Base-by-base conservation (phyloP, 2,329 filamentous ascomycete genomes). In the Claviceps africana region DNA sequence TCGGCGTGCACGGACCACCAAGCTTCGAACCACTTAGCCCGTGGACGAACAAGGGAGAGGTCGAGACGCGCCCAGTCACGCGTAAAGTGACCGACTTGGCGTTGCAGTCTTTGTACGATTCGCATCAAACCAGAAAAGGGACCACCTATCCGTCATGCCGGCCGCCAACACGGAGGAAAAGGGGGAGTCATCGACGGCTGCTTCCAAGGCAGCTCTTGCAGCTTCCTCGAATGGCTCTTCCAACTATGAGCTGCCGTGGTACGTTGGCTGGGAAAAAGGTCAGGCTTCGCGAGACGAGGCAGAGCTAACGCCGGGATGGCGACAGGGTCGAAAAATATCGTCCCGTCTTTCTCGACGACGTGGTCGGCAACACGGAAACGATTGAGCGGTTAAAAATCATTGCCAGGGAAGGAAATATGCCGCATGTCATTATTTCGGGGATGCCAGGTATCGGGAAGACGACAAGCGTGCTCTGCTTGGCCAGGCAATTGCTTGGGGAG, bases 401-500 rank as follows among this genome's bases (percentile, higher is more conserved):
- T 61, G 90, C 93, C 47, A 93, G 90, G 69, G 93, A 97, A 72
- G 93, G 93, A 61, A 98, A 98, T 71, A 96, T 98, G 90, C 93
- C 93, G 2, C 93, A 98, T 70, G 82, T 98, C 63, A 97, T 98
- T 70, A 97, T 98, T 63, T 95, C 88, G n/a, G 93, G 93, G 55
- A 97, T 95, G 89, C 93, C 93, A 21, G 93, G 93, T 64, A 98
- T 97, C 63, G 93, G 93, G 68, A 98, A 98, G 75, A 98, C 93
- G 4, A 97, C 93, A 0, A 95, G 89, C 52, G 84, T 98, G 52
- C 74, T 97, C 55, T 97, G 93, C 65, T 80, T 98, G 47, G 93
- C 93, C 19, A 81, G 91, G 54, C 91, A 97, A 66, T 72, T 98
- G 55, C 76, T 98, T 2, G 93, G 93, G 9, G 86, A 95, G 64